Evolutionary conservation across 75 land plant genomes (phyloP), one percentile per base, ranked within the genome.

Genomic region (Ceratopteris richardii): DNA sequence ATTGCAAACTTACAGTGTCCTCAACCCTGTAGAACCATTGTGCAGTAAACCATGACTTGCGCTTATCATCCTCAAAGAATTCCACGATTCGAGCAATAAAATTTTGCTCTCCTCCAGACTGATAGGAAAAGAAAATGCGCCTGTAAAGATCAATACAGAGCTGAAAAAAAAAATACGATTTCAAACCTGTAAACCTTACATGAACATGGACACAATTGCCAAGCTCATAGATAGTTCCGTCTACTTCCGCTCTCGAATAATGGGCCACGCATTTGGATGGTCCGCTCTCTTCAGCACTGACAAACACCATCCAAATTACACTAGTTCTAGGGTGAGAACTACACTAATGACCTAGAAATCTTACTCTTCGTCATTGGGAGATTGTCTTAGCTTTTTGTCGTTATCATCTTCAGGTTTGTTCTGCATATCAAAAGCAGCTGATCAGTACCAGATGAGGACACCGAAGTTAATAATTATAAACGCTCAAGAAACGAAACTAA

Each of bases 161-260:
- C n/a, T n/a, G n/a, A n/a, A n/a, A 9, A 4, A 33, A 33, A 33
- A 33, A 33, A 9, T 9, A 4, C n/a, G n/a, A n/a, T n/a, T n/a
- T n/a, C n/a, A n/a, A n/a, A n/a, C n/a, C n/a, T n/a, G n/a, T n/a
- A n/a, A n/a, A n/a, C n/a, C 39, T 40, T 62, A 72, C 90, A 74
- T 82, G 63, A 3, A 86, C 71, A 59, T 66, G 64, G 46, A 67
- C 94, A 69, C 78, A 79, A 46, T 88, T 87, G 9, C 81, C 83
- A n/a, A 88, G 64, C 33, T 58, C 67, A 27, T 79, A 74, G 29
- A 71, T 31, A 29, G 44, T 57, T 0, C 73, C 77, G 9, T 74
- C 72, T 19, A 85, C 70, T 57, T 73, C 56, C 31, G 90, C 94
- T 67, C 74, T 81, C 52, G 58, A 23, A 50, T 71, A 88, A 66